phyloP scores from a whole-genome alignment of 257 asterid species.

The Thymus mandschuricus region DNA sequence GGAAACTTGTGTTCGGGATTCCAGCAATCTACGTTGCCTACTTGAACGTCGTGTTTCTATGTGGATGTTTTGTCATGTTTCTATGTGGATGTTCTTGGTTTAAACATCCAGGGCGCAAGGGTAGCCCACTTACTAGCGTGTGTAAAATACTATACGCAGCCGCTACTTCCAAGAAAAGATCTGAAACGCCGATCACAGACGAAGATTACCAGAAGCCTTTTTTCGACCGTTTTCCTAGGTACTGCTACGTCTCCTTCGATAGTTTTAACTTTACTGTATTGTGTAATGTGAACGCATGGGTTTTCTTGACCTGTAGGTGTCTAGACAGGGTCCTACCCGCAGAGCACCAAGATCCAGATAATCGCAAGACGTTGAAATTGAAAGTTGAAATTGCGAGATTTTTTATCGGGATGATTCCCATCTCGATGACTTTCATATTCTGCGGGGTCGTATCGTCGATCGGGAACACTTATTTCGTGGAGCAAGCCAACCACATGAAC shows the following conservation, averaged over 20 bases:
- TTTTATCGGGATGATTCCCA: conserved; percentile 44
- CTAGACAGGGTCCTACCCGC: not conserved
- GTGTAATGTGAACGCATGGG: no score
- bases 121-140: conserved; percentile 32
- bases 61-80: conserved; percentile 21
- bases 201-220: not conserved
- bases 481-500: conserved; percentile 61
- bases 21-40: no score
- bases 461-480: conserved; percentile 62
- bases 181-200: not conserved
- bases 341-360: not conserved
- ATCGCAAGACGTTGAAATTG: not conserved
- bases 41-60: conserved; percentile 32
- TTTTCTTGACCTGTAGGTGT: not conserved
- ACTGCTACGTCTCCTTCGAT: no score
- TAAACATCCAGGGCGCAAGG: not conserved
- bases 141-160: conserved; percentile 49
- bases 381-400: not conserved
- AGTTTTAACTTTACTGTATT: no score
- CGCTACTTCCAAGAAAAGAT: conserved; percentile 29
- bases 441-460: conserved; percentile 53
- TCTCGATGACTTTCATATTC: conserved; percentile 53
- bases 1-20: conserved; percentile 58
- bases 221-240: not conserved
- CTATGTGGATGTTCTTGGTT: conserved; percentile 18